Percentiles rank a stretch among this genome's conserved stretches.
Conservation (phyloP, 192 early-diverging fungal genomes). For the Chytriomyces hyalinus region DNA sequence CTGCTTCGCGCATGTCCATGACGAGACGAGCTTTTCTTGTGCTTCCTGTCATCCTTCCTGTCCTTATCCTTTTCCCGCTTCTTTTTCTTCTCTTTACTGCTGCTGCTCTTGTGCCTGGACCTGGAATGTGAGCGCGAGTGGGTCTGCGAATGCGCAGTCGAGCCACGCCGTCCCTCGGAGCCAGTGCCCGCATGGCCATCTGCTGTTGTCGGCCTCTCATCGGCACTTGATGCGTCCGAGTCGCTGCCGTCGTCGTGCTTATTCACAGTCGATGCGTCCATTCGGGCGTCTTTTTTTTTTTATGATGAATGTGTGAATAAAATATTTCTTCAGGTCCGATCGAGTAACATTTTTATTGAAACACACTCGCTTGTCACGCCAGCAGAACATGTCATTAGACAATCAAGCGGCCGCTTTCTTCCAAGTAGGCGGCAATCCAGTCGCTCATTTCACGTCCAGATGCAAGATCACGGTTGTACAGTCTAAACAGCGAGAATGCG, state of each 20-base stretch:
- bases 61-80: conserved; percentile 8
- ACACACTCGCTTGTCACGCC: no score
- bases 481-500: neutral
- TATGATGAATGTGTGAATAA: no score
- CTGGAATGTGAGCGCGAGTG: neutral
- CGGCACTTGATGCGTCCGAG: neutral
- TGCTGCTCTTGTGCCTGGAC: neutral
- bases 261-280: neutral
- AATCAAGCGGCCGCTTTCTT: conserved; percentile 22
- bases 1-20: neutral
- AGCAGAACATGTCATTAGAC: conserved; percentile 2
- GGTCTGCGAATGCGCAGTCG: neutral
- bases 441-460: conserved; percentile 26
- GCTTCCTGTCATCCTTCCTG: neutral
- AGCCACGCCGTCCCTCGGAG: neutral
- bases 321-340: no score
- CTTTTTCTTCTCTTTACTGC: neutral
- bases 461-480: conserved; percentile 27
- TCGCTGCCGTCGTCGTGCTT: neutral
- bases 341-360: no score
- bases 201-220: neutral
- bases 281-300: neutral
- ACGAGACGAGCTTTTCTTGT: neutral
- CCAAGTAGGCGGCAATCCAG: conserved; percentile 37
- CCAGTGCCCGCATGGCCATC: neutral